Base-by-base conservation (phyloP, 805 yeast genomes). In the Candida sonorensis region DNA sequence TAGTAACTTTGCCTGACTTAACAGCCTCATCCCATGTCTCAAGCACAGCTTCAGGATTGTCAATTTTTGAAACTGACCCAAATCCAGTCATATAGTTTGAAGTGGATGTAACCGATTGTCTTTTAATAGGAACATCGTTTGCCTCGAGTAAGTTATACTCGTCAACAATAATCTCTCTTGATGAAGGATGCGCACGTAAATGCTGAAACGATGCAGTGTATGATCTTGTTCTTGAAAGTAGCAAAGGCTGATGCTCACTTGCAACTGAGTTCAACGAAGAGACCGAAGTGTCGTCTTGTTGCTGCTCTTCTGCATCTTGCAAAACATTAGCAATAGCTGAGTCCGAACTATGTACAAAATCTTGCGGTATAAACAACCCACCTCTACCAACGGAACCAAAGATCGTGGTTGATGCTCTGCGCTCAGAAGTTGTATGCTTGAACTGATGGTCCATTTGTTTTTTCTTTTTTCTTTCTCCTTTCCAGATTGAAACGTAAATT, bases 341-440 rank as follows among this genome's bases (percentile, higher is more conserved):
- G 8, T 39, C 31, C 46, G 50, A 33, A 17, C 35, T 40, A 15
- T 34, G 40, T 17, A 56, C 49, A 44, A 72, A 72, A 50, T 72
- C 78, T 21, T 61, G 59, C 0, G 77, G 77, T 10, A 69, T 48
- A 35, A 56, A 72, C 3, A 72, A 52, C 0, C 77, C 76, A 4
- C 69, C 66, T 39, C 75, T 62, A 4, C 76, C 75, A 4, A 65
- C 51, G 1, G 75, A 68, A 3, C 76, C 77, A 31, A 59, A 69
- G 0, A 71, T 68, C 1, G 69, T 59, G 0, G 53, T 36, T 1
- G 77, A 71, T 5, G 72, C 75, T 35, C 77, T 53, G 37, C 77
- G 55, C 37, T 67, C 59, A 3, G 67, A 55, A 24, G 64, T 69
- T 6, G 76, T 62, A 34, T 66, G 65, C 4, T 51, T 59, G 44